Evolutionary conservation across 768 basidiomycete species (phyloP), one percentile per base, ranked within the genome.

Genomic region (Piloderma croceum): DNA sequence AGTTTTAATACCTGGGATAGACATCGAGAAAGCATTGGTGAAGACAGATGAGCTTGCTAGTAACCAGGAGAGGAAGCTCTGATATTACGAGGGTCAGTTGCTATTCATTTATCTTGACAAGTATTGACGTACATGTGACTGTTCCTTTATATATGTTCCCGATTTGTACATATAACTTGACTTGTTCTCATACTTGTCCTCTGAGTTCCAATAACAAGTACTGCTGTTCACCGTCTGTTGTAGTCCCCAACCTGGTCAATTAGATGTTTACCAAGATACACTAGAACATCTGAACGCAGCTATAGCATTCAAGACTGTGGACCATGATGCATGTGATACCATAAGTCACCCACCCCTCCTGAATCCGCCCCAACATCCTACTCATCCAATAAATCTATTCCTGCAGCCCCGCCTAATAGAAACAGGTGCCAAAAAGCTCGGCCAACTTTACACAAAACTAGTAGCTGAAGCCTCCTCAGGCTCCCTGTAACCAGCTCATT

Each of bases 401-500:
- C 43, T 21, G 19, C 48, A 70, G 82, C 71, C 83, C n/a, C 77
- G 82, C 31, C 72, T 90, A 4, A 68, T 90, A 7, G 87, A 90
- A 63, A 85, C 85, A 1, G 88, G 89, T 6, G 78, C 79, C 5
- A 89, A 89, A 66, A 89, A 88, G 54, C 68, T 90, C 7, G 73
- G 79, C 0, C 86, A 88, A 50, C 61, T 89, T 10, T 90, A 83
- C 54, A 91, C 86, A n/a, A 88, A 86, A 51, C 70, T 85, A 23
- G 84, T 89, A n/a, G 88, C 89, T 3, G 87, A 89, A 62, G 83
- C 78, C 19, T 90, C 85, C 1, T 83, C 86, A 3, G 86, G 86
- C 21, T 68, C 73, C n/a, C 11, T 78, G 77, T 12, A 57, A 77
- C 0, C 75, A 81, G 21, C 75, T 77, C 36, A 61, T n/a, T n/a